These are phyloP conservation scores for Citrus sinensis DNA, from an alignment of 345 rosid genomes.

Conservation along the genomic window DVS_A1.0 CM039169.1:33621501-33622000, in stretches of 20 bases:
- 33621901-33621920: slow-evolving; percentile 28
- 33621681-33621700: slow-evolving; percentile 1
- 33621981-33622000: slow-evolving; percentile 43
- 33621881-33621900: slow-evolving; percentile 54
- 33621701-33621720: slow-evolving; percentile 99
- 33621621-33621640: neutral
- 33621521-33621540: neutral
- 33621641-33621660: slow-evolving; percentile 11
- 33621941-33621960: slow-evolving; percentile 59
- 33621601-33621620: slow-evolving; percentile 3
- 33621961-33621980: slow-evolving; percentile 72
- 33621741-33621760: slow-evolving; percentile 71
- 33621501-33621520: slow-evolving; percentile 7
- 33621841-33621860: slow-evolving; percentile 61
- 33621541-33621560: neutral
- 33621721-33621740: slow-evolving; percentile 89
- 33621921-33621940: slow-evolving; percentile 69
- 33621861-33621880: slow-evolving; percentile 67
- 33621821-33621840: slow-evolving; percentile 41
- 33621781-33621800: slow-evolving; percentile 12
- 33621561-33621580: neutral
- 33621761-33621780: slow-evolving; percentile 41
- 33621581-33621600: neutral
- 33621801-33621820: slow-evolving; percentile 35
- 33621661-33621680: slow-evolving; percentile 23